Percentiles rank a stretch among this genome's conserved stretches.
phyloP scores from a whole-genome alignment of 2,329 filamentous ascomycete species.

The Aspergillus sp. region DNA sequence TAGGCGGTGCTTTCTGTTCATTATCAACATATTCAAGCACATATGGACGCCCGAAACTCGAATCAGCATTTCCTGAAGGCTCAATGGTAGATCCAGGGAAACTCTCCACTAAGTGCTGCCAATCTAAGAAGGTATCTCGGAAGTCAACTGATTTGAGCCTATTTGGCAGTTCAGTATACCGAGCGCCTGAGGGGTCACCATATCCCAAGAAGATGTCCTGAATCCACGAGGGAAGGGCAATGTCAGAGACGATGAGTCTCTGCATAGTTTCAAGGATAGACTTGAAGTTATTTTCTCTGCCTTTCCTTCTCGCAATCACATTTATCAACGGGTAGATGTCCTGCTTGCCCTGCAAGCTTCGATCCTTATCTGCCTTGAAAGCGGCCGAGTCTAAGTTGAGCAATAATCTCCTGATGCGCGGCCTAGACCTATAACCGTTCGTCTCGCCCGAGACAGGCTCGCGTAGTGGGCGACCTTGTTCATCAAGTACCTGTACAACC shows the following conservation, averaged over 20 bases:
- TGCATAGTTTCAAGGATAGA: conserved; percentile 88
- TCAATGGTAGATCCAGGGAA: conserved; percentile 84
- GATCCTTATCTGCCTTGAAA: conserved; percentile 72
- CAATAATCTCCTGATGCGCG: conserved; percentile 64
- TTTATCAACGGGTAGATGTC: conserved; percentile 85
- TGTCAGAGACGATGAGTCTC: conserved; percentile 76
- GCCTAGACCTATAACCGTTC: conserved; percentile 58
- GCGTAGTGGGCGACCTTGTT: conserved; percentile 70
- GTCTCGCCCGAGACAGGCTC: conserved; percentile 50
- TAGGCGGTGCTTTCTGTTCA: conserved; percentile 43
- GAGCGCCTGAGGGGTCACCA: conserved; percentile 83
- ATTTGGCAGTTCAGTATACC: conserved; percentile 76
- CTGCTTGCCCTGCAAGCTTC: conserved; percentile 59
- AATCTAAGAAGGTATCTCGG: conserved; percentile 90
- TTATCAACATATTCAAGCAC: conserved; percentile 66
- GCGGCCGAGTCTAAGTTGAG: conserved; percentile 74
- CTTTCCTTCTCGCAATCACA: conserved; percentile 73
- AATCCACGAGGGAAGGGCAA: conserved; percentile 83
- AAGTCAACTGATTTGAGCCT: conserved; percentile 78
- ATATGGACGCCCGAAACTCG: conserved; percentile 82
- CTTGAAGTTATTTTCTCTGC: conserved; percentile 96
- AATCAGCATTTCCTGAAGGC: conserved; percentile 64
- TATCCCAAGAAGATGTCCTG: conserved; percentile 98
- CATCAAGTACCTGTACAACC: conserved; percentile 79
- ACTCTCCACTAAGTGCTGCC: conserved; percentile 88